phyloP scores from a whole-genome alignment of 306 rosid species.

The Bauhinia variegata region DNA sequence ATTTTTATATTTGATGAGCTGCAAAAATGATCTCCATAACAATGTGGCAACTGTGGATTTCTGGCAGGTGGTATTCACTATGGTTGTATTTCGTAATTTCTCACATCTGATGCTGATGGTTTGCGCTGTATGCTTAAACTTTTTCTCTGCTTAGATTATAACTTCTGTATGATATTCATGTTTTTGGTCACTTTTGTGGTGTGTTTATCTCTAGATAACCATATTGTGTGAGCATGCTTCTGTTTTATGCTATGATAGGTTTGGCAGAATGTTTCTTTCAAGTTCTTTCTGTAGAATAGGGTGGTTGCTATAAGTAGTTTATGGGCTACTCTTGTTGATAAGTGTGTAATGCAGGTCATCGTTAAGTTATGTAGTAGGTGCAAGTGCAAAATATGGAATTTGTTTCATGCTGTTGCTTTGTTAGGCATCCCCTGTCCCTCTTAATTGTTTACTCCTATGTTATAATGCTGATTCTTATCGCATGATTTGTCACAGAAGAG shows the following conservation, averaged over 20 bases:
- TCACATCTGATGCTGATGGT: conserved; percentile 60
- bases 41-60: conserved; percentile 24
- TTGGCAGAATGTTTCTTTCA: conserved; percentile 13
- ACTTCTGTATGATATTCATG: conserved; percentile 4
- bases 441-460: not conserved
- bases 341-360: conserved; percentile 8
- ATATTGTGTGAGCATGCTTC: conserved; percentile 5
- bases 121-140: conserved; percentile 52
- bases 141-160: conserved; percentile 31
- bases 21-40: not conserved
- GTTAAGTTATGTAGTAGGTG: conserved; percentile 5
- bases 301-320: conserved; percentile 2
- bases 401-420: conserved; percentile 5
- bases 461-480: not conserved
- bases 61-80: conserved; percentile 64
- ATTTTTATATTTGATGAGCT: conserved; percentile 4
- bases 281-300: not conserved
- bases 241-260: not conserved
- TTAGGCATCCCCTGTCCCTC: conserved; percentile 11
- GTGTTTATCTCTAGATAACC: not conserved
- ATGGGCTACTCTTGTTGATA: conserved; percentile 2
- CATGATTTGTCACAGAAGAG: not conserved
- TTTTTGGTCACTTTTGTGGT: not conserved
- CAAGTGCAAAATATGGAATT: conserved; percentile 19
- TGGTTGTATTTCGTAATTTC: conserved; percentile 70